Percentiles rank a stretch among this genome's conserved stretches.
Conservation (phyloP, 2,329 filamentous ascomycete genomes). For the Sporothrix pseudoabietina region DNA sequence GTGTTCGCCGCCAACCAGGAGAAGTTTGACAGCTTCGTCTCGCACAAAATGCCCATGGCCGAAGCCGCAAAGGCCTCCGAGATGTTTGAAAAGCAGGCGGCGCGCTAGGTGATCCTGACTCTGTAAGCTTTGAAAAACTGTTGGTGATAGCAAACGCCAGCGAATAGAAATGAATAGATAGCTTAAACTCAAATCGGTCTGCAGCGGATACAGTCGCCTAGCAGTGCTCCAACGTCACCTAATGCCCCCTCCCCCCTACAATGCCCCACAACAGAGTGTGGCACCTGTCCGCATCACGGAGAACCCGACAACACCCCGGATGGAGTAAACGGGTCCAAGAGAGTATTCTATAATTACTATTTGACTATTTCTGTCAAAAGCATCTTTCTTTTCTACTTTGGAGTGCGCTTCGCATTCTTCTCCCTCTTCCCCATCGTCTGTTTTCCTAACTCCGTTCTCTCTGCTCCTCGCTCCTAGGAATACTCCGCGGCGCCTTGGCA, state of each 20-base stretch:
- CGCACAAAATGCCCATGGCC: constrained; percentile 16
- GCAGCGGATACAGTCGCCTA: neutral
- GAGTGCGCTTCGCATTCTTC: neutral
- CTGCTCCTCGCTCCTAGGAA: neutral
- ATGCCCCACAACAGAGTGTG: neutral
- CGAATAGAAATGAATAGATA: constrained; percentile 14
- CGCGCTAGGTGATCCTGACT: constrained; percentile 22
- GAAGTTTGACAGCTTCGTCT: constrained; percentile 26
- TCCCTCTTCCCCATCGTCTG: neutral
- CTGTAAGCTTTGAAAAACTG: neutral
- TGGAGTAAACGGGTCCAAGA: neutral
- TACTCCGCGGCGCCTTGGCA: neutral
- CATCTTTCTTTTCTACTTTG: neutral
- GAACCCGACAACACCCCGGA: neutral
- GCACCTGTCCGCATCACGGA: neutral
- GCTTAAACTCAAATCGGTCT: neutral
- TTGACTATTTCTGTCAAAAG: neutral
- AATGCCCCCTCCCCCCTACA: neutral
- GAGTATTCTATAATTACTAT: neutral
- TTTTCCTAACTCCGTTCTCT: neutral
- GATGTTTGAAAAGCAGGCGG: constrained; percentile 26
- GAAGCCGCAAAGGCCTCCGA: constrained; percentile 22
- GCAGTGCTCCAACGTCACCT: neutral
- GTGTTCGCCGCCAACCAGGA: constrained; percentile 24
- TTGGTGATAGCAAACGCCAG: constrained; percentile 10